Evolutionary conservation across 495 filamentous ascomycete species (phyloP).

Genomic region (Tricharina praecox): DNA sequence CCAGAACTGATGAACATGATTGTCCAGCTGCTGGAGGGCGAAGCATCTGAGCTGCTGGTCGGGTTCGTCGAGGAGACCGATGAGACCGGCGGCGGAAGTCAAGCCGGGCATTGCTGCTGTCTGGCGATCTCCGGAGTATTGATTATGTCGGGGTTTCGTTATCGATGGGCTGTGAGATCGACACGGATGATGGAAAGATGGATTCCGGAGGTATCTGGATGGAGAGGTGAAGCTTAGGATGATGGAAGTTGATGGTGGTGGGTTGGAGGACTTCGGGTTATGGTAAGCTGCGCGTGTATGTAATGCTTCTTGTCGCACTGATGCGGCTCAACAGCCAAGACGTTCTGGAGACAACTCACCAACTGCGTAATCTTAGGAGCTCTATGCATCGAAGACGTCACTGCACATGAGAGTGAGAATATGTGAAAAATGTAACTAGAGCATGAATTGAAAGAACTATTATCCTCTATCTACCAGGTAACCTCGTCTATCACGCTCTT

Average conservation of each 20-base stretch:
- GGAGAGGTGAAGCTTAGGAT: not conserved
- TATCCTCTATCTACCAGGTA: slow-evolving; percentile 2
- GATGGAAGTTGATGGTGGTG: slow-evolving; percentile 5
- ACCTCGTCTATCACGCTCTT: slow-evolving; percentile 28
- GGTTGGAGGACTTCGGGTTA: not conserved
- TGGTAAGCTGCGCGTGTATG: not conserved
- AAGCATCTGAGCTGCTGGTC: slow-evolving; percentile 85
- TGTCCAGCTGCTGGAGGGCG: slow-evolving; percentile 82
- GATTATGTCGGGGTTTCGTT: not conserved
- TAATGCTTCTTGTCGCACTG: not conserved
- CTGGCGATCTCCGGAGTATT: slow-evolving; percentile 1
- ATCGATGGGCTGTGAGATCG: not conserved
- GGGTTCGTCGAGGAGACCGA: slow-evolving; percentile 89
- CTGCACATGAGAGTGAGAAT: too few species aligned
- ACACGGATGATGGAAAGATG: not conserved
- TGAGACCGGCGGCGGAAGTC: slow-evolving; percentile 80
- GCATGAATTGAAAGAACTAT: too few species aligned
- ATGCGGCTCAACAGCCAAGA: not conserved
- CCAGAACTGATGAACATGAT: slow-evolving; percentile 91
- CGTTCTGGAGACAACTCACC: not conserved
- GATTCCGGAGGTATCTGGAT: slow-evolving; percentile 6
- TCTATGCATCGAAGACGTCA: too few species aligned
- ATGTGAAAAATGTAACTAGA: too few species aligned
- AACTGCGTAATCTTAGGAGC: too few species aligned
- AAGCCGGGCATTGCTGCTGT: slow-evolving; percentile 60